Conservation (phyloP, 2,329 filamentous ascomycete species). For the Xylaria polymorpha region DNA sequence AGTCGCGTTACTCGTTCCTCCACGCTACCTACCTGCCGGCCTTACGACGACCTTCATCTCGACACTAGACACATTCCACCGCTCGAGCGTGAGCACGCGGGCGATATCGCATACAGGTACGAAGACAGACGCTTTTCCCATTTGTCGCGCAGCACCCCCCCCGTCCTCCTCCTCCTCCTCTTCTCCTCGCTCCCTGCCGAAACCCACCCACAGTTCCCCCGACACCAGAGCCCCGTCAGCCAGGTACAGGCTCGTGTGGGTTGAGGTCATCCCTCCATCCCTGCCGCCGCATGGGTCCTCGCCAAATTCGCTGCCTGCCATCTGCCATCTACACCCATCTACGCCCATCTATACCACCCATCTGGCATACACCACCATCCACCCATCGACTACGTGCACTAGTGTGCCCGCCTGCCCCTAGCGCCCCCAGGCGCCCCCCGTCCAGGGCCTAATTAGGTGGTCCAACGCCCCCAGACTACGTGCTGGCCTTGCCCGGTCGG, state of each 20-base stretch:
- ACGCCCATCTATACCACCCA: background rate
- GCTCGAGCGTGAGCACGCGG: constrained; percentile 16
- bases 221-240: constrained; percentile 27
- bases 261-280: constrained; percentile 30
- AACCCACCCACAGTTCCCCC: constrained; percentile 28
- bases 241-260: constrained; percentile 31
- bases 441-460: constrained; percentile 30
- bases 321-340: constrained; percentile 12
- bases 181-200: constrained; percentile 10
- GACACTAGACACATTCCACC: background rate
- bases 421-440: constrained; percentile 21
- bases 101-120: constrained; percentile 14
- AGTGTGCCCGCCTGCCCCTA: constrained; percentile 15
- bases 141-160: constrained; percentile 22
- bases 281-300: constrained; percentile 33
- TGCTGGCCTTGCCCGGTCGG: constrained; percentile 36
- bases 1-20: too few species aligned
- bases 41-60: too few species aligned
- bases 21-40: background rate
- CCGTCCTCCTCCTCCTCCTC: background rate
- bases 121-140: constrained; percentile 17
- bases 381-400: constrained; percentile 15
- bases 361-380: constrained; percentile 21
- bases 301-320: constrained; percentile 24
- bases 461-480: constrained; percentile 26